phyloP scores from a whole-genome alignment of 2,329 filamentous ascomycete genomes.

The Cordyceps cicadae region DNA sequence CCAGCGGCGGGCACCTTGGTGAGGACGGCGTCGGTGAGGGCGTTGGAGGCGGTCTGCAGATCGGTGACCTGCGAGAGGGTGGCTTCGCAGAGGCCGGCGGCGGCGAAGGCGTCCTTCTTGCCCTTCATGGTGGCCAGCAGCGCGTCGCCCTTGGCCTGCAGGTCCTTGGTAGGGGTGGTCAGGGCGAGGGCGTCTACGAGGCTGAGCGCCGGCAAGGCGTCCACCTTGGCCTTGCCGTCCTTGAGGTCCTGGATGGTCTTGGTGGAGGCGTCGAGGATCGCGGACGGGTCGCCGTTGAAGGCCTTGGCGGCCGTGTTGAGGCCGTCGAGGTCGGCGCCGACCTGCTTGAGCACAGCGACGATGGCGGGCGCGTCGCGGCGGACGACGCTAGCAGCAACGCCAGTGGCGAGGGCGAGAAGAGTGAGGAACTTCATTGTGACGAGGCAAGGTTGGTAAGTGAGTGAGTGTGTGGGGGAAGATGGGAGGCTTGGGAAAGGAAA shows the following conservation, averaged over 20 bases:
- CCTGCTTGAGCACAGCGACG: slow-evolving; percentile 10
- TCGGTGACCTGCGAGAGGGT: slow-evolving; percentile 18
- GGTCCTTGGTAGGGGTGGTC: slow-evolving; percentile 13
- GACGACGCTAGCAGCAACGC: slow-evolving; percentile 7
- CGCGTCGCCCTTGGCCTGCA: slow-evolving; percentile 20
- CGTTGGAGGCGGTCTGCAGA: slow-evolving; percentile 19
- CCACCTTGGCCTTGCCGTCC: slow-evolving; percentile 14
- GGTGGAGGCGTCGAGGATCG: slow-evolving; percentile 17
- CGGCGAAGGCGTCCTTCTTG: slow-evolving; percentile 21
- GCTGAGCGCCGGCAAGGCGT: slow-evolving; percentile 12
- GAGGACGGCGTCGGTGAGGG: slow-evolving; percentile 24
- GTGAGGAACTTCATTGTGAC: slow-evolving; percentile 5
- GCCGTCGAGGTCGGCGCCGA: slow-evolving; percentile 14
- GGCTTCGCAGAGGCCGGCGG: slow-evolving; percentile 21
- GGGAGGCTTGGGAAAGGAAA: neutral
- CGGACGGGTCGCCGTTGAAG: slow-evolving; percentile 18
- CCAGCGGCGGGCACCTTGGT: slow-evolving; percentile 22
- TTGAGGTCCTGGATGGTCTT: slow-evolving; percentile 16
- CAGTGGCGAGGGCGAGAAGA: neutral
- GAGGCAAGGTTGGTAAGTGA: neutral
- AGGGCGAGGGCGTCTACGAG: slow-evolving; percentile 15
- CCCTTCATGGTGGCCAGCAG: slow-evolving; percentile 20
- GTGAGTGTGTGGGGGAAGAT: neutral
- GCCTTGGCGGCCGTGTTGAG: slow-evolving; percentile 18
- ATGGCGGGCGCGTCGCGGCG: slow-evolving; percentile 14